Evolutionary conservation across 1,284 basidiomycete genomes (phyloP).

Genomic region (Ceratobasidium sp.): DNA sequence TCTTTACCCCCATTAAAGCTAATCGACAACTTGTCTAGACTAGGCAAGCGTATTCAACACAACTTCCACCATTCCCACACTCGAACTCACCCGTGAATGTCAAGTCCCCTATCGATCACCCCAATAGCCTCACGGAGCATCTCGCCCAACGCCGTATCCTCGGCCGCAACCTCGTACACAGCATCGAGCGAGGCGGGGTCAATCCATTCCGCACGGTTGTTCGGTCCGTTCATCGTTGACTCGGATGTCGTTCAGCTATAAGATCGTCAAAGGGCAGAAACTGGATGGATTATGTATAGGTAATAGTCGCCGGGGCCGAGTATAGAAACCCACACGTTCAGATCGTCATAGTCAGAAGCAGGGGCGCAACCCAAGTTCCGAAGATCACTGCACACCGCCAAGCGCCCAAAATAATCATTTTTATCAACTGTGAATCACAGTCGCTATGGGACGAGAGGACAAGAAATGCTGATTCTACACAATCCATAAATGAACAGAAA

Average conservation of each 20-base stretch:
- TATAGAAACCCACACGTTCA: background rate
- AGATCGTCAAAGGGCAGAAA: too few relatives aligned
- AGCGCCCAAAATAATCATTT: constrained; percentile 17
- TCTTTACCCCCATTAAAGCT: constrained; percentile 99
- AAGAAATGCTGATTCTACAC: constrained; percentile 34
- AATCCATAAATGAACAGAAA: constrained; percentile 26
- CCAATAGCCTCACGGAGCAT: constrained; percentile 81
- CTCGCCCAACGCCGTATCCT: constrained; percentile 62
- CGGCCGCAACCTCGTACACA: constrained; percentile 45
- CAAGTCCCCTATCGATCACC: constrained; percentile 82
- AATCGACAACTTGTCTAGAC: constrained; percentile 79
- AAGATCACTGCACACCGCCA: constrained; percentile 25
- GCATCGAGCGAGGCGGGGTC: constrained; percentile 45
- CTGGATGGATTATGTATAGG: background rate
- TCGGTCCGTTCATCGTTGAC: background rate
- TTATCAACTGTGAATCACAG: too few relatives aligned
- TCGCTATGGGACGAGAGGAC: too few relatives aligned
- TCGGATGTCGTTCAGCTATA: background rate
- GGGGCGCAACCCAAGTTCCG: constrained; percentile 1
- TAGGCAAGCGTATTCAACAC: constrained; percentile 53
- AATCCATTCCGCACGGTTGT: constrained; percentile 21
- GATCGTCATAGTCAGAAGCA: constrained; percentile 32
- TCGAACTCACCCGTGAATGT: constrained; percentile 76
- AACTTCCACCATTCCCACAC: background rate
- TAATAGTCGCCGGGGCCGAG: constrained; percentile 11